phyloP scores from a whole-genome alignment of 2,329 filamentous ascomycete species.

The Nemania serpens region DNA sequence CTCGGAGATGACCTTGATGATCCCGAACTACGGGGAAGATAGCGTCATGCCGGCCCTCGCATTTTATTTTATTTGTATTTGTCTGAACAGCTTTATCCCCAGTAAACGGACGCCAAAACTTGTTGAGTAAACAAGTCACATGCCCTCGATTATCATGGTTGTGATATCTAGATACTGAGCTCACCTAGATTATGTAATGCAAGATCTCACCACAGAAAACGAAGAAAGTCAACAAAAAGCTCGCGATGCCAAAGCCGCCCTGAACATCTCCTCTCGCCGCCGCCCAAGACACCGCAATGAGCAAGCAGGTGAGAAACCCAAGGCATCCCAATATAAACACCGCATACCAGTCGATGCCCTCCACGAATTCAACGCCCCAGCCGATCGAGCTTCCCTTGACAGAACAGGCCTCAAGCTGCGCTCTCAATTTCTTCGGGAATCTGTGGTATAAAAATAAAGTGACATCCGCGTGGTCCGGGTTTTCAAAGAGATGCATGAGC shows the following conservation, averaged over 20 bases:
- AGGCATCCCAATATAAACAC: slow-evolving; percentile 30
- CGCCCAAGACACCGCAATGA: slow-evolving; percentile 33
- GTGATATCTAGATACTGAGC: too few species aligned
- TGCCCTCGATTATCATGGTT: too few species aligned
- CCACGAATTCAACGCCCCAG: slow-evolving; percentile 38
- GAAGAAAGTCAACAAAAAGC: slow-evolving; percentile 36
- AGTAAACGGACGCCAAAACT: too few species aligned
- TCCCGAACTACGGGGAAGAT: too few species aligned
- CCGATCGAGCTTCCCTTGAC: slow-evolving; percentile 33
- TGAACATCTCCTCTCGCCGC: slow-evolving; percentile 33
- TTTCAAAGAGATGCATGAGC: slow-evolving; percentile 38
- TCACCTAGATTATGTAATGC: slow-evolving; percentile 14
- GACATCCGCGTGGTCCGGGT: slow-evolving; percentile 35
- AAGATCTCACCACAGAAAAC: slow-evolving; percentile 31
- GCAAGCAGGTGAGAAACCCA: slow-evolving; percentile 29
- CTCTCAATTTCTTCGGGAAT: slow-evolving; percentile 37
- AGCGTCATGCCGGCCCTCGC: too few species aligned
- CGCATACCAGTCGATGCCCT: slow-evolving; percentile 33
- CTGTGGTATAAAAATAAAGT: slow-evolving; percentile 31
- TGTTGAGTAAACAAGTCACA: too few species aligned
- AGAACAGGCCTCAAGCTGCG: slow-evolving; percentile 32
- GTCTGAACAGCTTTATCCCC: too few species aligned
- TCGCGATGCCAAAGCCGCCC: slow-evolving; percentile 37
- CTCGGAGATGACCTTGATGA: too few species aligned
- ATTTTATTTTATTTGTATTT: too few species aligned